Base-by-base conservation (phyloP, 306 rosid genomes). In the Prunus armeniaca region DNA sequence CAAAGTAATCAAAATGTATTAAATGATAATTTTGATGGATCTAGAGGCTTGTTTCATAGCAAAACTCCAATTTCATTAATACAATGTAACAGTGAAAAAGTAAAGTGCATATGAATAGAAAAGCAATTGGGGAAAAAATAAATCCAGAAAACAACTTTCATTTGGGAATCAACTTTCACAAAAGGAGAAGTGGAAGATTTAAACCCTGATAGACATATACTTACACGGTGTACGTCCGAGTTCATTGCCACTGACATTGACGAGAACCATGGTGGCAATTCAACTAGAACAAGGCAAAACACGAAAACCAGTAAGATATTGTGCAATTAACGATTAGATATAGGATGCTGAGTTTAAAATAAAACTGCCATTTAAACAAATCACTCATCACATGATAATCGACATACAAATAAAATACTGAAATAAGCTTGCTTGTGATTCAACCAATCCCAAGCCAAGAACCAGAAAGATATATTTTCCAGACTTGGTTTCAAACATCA, bases 201-300 rank as follows among this genome's bases (percentile, higher is more conserved):
- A 20, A 62, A 67, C 83, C 49, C 34, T 58, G 60, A 64, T 27
- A 74, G 24, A 75, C 14, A 80, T 76, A 90, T 76, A 90, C 97
- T 96, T 89, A 96, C 99, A 67, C 86, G 89, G 80, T 92, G 87
- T 76, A 87, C 91, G 74, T 89, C 89, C 7, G 99, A 92, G 78
- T 55, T 84, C 91, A 96, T 79, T 55, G 85, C 80, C 80, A 92
- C 76, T 55, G 96, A 89, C 84, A 95, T 78, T 11, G 93, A 85
- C 22, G 98, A 92, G 86, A 96, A 96, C 96, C 93, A 91, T 32
- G 90, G 86, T 2, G 97, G 99, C 87, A 92, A 79, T 78, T 96
- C 98, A 85, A 96, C 99, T 96, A 87, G 76, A 81, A 81, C 75
- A 82, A 41, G 67, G 80, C 19, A 84, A 87, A 82, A 79, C 82